These are phyloP conservation scores for Pichia sp. DNA, from an alignment of 1,139 yeast genomes.

Conservation along the genomic window DNA sequence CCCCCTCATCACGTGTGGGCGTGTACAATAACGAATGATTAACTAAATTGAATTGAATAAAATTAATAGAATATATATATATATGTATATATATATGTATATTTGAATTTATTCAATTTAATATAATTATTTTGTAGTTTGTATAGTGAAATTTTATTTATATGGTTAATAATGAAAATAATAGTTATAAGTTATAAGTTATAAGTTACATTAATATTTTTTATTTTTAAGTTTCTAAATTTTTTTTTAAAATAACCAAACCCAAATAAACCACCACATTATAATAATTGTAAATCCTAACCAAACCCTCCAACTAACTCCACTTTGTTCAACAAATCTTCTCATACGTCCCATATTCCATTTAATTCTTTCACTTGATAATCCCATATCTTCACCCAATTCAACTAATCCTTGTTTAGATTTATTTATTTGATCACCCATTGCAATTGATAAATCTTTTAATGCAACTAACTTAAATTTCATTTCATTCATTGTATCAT, in stretches of 20 bases:
- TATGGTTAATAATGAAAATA: neutral
- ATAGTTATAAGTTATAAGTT: too few species aligned
- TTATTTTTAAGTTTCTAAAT: neutral
- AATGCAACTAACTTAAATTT: constrained; percentile 63
- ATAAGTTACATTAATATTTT: neutral
- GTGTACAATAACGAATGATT: constrained; percentile 5
- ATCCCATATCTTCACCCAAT: constrained; percentile 43
- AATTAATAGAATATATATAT: too few species aligned
- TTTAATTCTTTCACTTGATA: constrained; percentile 40
- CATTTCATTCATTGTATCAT: constrained; percentile 67
- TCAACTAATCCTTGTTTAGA: constrained; percentile 58
- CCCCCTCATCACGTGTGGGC: constrained; percentile 16
- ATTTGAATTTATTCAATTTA: too few species aligned
- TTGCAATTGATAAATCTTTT: constrained; percentile 62
- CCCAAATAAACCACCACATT: constrained; percentile 66
- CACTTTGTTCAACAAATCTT: constrained; percentile 75
- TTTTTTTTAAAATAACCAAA: constrained; percentile 52
- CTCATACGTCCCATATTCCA: constrained; percentile 70
- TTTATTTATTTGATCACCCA: constrained; percentile 82
- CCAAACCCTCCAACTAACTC: constrained; percentile 80
- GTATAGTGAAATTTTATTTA: too few species aligned
- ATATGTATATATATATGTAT: too few species aligned
- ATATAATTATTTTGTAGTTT: too few species aligned
- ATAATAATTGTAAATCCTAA: constrained; percentile 56
- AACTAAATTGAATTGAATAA: too few species aligned